phyloP scores from a whole-genome alignment of 2,329 filamentous ascomycete species.

The Scedosporium apiospermum region DNA sequence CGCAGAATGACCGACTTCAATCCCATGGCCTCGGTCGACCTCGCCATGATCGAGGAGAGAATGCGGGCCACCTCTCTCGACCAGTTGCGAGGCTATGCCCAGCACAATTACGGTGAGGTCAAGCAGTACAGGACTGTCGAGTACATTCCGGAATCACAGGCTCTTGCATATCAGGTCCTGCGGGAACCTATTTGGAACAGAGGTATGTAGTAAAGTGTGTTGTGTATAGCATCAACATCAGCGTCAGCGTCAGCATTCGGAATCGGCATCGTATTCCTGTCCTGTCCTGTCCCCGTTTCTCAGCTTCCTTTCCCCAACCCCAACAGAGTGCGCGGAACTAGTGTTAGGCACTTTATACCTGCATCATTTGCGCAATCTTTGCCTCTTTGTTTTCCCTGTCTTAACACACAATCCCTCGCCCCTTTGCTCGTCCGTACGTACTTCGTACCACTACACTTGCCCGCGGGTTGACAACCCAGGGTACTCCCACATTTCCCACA shows the following conservation, averaged over 20 bases:
- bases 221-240: neutral
- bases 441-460: neutral
- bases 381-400: neutral
- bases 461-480: neutral
- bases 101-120: slow-evolving; percentile 46
- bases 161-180: slow-evolving; percentile 52
- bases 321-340: neutral
- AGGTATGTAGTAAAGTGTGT: slow-evolving; percentile 31
- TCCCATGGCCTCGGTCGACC: slow-evolving; percentile 47
- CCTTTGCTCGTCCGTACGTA: neutral
- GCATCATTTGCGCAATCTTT: slow-evolving; percentile 1
- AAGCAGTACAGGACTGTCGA: slow-evolving; percentile 44
- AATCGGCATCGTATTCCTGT: neutral
- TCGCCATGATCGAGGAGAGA: slow-evolving; percentile 45
- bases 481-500: neutral
- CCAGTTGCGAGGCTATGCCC: slow-evolving; percentile 49
- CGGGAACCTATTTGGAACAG: slow-evolving; percentile 57
- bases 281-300: neutral
- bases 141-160: slow-evolving; percentile 40
- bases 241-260: neutral
- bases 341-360: slow-evolving; percentile 2
- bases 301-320: slow-evolving; percentile 2
- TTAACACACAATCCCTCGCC: neutral
- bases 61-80: slow-evolving; percentile 54
- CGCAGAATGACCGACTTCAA: slow-evolving; percentile 43